Evolutionary conservation across 768 basidiomycete species (phyloP).

Genomic region (Hortiboletus flavorubellus): DNA sequence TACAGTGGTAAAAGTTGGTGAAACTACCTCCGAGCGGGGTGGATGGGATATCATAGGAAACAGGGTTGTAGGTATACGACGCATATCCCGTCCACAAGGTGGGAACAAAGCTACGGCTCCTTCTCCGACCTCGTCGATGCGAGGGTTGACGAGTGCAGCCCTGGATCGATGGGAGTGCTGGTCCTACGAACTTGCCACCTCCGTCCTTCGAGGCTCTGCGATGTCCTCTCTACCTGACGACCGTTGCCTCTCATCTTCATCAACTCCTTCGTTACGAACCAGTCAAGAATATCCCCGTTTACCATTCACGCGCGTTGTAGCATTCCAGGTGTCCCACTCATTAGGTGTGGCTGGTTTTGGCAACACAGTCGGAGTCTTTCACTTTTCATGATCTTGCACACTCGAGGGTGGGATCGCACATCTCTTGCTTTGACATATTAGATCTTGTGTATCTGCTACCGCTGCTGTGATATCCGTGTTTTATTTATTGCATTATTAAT

Average conservation of each 20-base stretch:
- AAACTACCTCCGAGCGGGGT: conserved; percentile 69
- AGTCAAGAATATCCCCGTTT: conserved; percentile 46
- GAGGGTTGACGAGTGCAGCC: conserved; percentile 58
- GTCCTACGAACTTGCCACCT: conserved; percentile 61
- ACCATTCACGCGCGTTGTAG: conserved; percentile 77
- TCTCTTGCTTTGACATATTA: neutral
- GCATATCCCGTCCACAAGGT: conserved; percentile 49
- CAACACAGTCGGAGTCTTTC: conserved; percentile 48
- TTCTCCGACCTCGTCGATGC: conserved; percentile 11
- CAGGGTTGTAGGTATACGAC: conserved; percentile 66
- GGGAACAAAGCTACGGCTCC: conserved; percentile 24
- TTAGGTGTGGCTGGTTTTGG: conserved; percentile 71
- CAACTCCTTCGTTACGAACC: neutral
- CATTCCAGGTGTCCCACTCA: conserved; percentile 48
- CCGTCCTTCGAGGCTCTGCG: conserved; percentile 47
- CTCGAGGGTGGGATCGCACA: neutral
- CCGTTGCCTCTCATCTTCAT: conserved; percentile 6
- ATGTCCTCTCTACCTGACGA: conserved; percentile 44
- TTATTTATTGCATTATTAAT: conserved; percentile 28
- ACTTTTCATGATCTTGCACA: conserved; percentile 21
- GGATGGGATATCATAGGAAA: conserved; percentile 65
- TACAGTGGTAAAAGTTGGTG: conserved; percentile 49
- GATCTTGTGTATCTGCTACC: conserved; percentile 18
- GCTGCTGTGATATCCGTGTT: conserved; percentile 10
- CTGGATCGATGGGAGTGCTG: conserved; percentile 84